Conservation (phyloP, 345 rosid genomes). For the Turnera subulata region DNA sequence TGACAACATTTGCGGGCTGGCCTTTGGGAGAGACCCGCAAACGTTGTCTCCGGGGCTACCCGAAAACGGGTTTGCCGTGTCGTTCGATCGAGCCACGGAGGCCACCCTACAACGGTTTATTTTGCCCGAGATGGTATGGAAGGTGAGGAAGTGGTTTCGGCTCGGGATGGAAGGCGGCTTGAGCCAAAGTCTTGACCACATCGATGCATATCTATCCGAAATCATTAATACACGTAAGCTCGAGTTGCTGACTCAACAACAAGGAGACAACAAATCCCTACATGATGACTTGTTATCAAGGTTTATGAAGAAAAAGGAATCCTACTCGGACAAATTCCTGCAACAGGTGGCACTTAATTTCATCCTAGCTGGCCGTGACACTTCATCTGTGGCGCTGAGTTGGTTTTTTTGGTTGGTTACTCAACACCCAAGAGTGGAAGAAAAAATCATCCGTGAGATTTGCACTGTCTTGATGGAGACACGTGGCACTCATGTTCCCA, state of each 20-base stretch:
- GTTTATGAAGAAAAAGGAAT: slow-evolving; percentile 41
- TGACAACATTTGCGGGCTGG: slow-evolving; percentile 47
- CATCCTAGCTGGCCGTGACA: slow-evolving; percentile 50
- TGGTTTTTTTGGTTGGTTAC: slow-evolving; percentile 44
- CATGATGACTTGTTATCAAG: slow-evolving; percentile 42
- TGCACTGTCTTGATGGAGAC: slow-evolving; percentile 35
- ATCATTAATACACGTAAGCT: slow-evolving; percentile 36
- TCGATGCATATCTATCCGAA: slow-evolving; percentile 33
- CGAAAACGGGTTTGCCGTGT: slow-evolving; percentile 33
- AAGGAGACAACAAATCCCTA: neutral
- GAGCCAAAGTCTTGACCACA: slow-evolving; percentile 27
- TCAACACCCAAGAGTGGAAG: slow-evolving; percentile 30
- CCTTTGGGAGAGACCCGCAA: slow-evolving; percentile 42
- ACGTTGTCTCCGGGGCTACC: slow-evolving; percentile 35
- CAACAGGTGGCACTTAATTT: slow-evolving; percentile 44
- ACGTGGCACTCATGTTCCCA: slow-evolving; percentile 30
- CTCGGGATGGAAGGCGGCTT: slow-evolving; percentile 39
- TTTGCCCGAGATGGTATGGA: slow-evolving; percentile 36
- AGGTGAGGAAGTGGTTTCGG: slow-evolving; percentile 33
- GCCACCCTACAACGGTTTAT: slow-evolving; percentile 41
- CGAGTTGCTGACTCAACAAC: slow-evolving; percentile 28
- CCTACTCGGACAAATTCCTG: slow-evolving; percentile 42
- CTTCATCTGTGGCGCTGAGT: slow-evolving; percentile 42
- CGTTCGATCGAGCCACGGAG: slow-evolving; percentile 46
- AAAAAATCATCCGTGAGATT: slow-evolving; percentile 33